A percentile compares a stretch with the other conserved stretches of the same genome.
phyloP scores from a whole-genome alignment of 176 grass and related monocot genomes.

The Pontederia crassipes region DNA sequence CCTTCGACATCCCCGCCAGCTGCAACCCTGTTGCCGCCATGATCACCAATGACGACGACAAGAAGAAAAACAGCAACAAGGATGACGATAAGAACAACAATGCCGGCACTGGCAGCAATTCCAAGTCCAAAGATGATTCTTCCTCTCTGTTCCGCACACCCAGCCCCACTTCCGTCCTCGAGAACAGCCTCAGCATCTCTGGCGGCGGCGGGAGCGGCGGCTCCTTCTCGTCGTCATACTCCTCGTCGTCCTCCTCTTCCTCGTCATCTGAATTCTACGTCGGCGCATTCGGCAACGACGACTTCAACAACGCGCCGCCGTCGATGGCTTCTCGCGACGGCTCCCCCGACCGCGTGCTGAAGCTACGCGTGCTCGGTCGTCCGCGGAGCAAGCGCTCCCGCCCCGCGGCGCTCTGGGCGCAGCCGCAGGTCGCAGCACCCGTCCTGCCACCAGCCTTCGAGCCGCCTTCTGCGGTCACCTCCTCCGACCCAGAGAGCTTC shows the following conservation, averaged over 20 bases:
- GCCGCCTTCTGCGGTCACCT: conserved; percentile 32
- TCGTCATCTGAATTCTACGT: conserved; percentile 52
- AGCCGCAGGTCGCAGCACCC: conserved; percentile 17
- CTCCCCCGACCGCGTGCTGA: conserved; percentile 34
- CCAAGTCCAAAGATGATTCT: conserved; percentile 20
- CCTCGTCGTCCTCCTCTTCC: conserved; percentile 50
- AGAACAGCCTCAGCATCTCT: conserved; percentile 31
- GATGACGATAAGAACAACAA: conserved; percentile 15
- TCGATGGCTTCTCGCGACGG: conserved; percentile 28
- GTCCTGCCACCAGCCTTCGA: conserved; percentile 26
- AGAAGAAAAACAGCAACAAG: too few relatives aligned
- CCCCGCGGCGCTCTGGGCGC: conserved; percentile 33
- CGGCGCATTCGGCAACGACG: conserved; percentile 9
- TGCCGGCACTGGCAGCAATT: conserved; percentile 23
- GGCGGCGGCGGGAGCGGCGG: conserved; percentile 1
- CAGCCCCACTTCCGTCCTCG: conserved; percentile 83
- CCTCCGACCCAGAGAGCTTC: conserved; percentile 9
- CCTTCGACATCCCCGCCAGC: conserved; percentile 22
- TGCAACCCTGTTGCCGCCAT: conserved; percentile 6
- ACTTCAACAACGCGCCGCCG: conserved; percentile 28
- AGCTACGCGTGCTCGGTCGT: conserved; percentile 31
- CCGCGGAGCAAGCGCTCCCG: conserved; percentile 80
- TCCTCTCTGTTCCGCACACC: conserved; percentile 50
- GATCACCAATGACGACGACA: conserved; percentile 27
- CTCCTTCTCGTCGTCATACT: too few relatives aligned